Evolutionary conservation across 2,329 filamentous ascomycete genomes (phyloP), one percentile per base, ranked within the genome.

Genomic region (Fusarium brachygibbosum): DNA sequence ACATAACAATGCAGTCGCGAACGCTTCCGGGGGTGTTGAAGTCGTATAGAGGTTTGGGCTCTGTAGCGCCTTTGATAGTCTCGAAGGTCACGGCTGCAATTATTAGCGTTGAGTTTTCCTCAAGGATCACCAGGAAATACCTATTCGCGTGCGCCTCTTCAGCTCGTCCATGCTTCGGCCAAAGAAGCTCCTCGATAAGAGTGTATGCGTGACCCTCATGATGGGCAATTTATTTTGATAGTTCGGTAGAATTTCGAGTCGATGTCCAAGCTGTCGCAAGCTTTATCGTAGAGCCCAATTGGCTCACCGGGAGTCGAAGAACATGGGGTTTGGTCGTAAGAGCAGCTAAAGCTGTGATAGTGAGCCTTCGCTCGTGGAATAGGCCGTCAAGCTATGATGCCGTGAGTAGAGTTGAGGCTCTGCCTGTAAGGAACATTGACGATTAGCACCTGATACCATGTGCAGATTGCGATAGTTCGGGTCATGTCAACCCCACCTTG

Each of bases 1-100:
- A 92, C 90, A 98, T 96, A 70, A 92, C 84, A 79, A 97, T 96
- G 79, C 86, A 88, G 66, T 83, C 81, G 35, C 79, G 70, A 37
- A 88, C 74, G 6, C 82, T 82, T 23, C 82, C 80, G 41, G 82
- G 76, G 19, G 76, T 72, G 73, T 86, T 82, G 80, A 95, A 95
- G 70, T 84, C 82, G 74, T 90, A 86, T 34, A 96, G 85, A 9
- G 86, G 82, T 62, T 87, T 88, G 2, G 92, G 90, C 25, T 86
- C 87, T 2, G 84, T 85, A 25, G 91, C 87, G 28, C 85, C 86
- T 70, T 88, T 89, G 73, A 93, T 84, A 50, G 86, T 90, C 79
- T 94, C 91, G 71, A 91, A 83, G 53, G 86, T 91, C 69, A 92
- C 79, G 37, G 88, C 92, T 93, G 13, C 4, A 0, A 3, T n/a